Evolutionary conservation across 805 yeast genomes (phyloP).

Genomic region (Yarrowia divulgata): DNA sequence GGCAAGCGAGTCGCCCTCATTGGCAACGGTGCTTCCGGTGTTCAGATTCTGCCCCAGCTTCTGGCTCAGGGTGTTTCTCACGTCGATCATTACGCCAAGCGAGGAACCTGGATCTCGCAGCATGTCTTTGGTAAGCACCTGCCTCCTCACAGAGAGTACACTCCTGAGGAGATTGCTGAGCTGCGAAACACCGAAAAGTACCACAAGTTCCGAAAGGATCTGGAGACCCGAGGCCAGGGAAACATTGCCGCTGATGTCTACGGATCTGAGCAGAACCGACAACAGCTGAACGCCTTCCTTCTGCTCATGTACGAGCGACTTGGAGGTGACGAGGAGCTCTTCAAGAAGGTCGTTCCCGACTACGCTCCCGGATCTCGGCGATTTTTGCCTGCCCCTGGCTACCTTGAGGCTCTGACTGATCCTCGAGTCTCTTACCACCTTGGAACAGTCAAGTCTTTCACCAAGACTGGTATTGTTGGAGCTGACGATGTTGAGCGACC

Average conservation of each 20-base stretch:
- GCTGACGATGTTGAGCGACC: conserved; percentile 40
- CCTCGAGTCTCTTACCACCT: conserved; percentile 44
- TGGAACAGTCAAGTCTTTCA: conserved; percentile 41
- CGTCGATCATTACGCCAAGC: conserved; percentile 37
- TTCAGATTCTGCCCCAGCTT: conserved; percentile 44
- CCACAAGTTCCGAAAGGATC: conserved; percentile 44
- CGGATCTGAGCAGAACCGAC: conserved; percentile 32
- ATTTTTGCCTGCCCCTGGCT: conserved; percentile 44
- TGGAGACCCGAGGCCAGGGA: conserved; percentile 41
- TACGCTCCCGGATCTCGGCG: conserved; percentile 45
- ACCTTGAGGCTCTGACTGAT: conserved; percentile 43
- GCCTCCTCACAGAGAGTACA: conserved; percentile 43
- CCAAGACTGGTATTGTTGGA: conserved; percentile 43
- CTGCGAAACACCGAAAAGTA: conserved; percentile 43
- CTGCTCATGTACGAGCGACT: conserved; percentile 40
- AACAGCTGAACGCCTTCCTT: conserved; percentile 22
- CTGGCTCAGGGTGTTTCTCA: conserved; percentile 43
- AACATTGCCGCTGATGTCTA: conserved; percentile 36
- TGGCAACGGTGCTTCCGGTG: conserved; percentile 40
- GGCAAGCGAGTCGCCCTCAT: conserved; percentile 41
- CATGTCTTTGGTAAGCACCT: conserved; percentile 42
- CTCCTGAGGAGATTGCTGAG: conserved; percentile 40
- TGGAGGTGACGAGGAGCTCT: conserved; percentile 37
- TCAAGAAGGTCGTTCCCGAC: conserved; percentile 43
- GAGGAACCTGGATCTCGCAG: conserved; percentile 39